Evolutionary conservation across 1,284 basidiomycete genomes (phyloP).

Genomic region (Ceratobasidium sp.): DNA sequence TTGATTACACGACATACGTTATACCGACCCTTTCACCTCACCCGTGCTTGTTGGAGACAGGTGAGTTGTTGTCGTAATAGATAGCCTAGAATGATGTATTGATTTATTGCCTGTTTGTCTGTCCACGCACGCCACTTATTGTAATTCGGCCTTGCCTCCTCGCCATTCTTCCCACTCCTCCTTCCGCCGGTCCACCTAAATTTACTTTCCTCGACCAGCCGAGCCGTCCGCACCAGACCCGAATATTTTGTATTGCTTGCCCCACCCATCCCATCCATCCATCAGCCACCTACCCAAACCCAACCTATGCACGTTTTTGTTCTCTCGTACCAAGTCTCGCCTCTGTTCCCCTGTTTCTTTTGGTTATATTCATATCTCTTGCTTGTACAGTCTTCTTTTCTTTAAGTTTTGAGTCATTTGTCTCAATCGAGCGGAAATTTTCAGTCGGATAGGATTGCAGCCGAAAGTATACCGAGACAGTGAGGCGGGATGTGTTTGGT

Average conservation of each 20-base stretch:
- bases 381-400: conserved; percentile 1
- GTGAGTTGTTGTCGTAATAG: background rate
- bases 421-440: background rate
- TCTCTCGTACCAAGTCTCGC: too few species aligned
- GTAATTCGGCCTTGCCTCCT: background rate
- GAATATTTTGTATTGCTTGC: conserved; percentile 27
- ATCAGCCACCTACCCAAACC: too few species aligned
- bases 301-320: conserved; percentile 9
- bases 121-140: background rate
- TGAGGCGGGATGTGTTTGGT: background rate
- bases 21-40: conserved; percentile 16
- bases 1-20: conserved; percentile 5
- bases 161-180: background rate
- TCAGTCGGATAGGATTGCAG: background rate
- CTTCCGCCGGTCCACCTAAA: background rate
- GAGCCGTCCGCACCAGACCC: conserved; percentile 13
- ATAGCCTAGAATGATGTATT: background rate
- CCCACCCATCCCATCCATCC: background rate
- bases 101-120: background rate
- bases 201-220: background rate
- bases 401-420: background rate
- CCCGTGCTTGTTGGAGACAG: too few species aligned
- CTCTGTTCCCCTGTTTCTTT: background rate
- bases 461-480: background rate
- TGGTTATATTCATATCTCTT: background rate